Evolutionary conservation across 306 rosid species (phyloP).

Genomic region (Cucurbita moschata): DNA sequence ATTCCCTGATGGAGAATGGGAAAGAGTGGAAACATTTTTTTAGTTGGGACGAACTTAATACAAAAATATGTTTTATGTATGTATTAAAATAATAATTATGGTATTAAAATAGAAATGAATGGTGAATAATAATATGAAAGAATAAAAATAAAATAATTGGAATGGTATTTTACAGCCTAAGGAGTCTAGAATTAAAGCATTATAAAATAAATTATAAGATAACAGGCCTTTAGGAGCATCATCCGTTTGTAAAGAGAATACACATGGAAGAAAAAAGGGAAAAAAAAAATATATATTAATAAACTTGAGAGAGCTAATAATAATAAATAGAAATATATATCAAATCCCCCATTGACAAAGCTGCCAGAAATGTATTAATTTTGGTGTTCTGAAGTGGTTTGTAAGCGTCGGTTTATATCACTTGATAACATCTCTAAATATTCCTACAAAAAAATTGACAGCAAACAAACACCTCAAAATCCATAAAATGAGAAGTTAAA

Average conservation of each 20-base stretch:
- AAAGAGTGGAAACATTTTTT: too few relatives aligned
- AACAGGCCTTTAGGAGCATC: not conserved
- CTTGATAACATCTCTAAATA: constrained; percentile 45
- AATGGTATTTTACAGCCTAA: not conserved
- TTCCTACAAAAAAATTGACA: constrained; percentile 35
- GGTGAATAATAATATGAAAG: too few relatives aligned
- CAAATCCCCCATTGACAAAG: too few relatives aligned
- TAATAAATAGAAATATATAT: too few relatives aligned
- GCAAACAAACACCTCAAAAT: too few relatives aligned
- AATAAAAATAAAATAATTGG: not conserved
- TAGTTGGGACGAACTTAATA: too few relatives aligned
- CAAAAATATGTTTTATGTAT: too few relatives aligned
- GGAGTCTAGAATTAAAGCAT: not conserved
- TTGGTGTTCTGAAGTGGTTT: constrained; percentile 26
- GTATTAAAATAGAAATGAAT: too few relatives aligned
- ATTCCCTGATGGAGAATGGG: too few relatives aligned
- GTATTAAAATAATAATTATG: too few relatives aligned
- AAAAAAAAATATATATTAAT: not conserved
- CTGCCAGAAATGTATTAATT: not conserved
- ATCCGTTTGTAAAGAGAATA: not conserved
- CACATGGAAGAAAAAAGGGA: too few relatives aligned
- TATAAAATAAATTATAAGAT: not conserved
- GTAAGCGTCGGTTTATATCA: constrained; percentile 31
- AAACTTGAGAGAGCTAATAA: not conserved
- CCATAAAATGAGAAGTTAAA: too few relatives aligned